Conservation (phyloP, 164 flowering plant species). For the Dillenia turbinata region DNA sequence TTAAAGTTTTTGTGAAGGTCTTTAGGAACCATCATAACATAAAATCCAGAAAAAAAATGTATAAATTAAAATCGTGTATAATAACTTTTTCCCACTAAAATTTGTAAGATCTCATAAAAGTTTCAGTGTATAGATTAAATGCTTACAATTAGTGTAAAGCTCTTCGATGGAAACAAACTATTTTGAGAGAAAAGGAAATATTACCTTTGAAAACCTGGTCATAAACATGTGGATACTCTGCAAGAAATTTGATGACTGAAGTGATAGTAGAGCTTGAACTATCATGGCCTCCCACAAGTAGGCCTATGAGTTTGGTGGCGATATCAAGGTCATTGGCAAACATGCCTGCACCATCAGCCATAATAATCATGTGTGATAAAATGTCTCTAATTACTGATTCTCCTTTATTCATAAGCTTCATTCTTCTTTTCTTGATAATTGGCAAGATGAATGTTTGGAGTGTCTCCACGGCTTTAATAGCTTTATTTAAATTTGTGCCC, state of each 20-base stretch:
- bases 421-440: slow-evolving; percentile 33
- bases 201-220: slow-evolving; percentile 33
- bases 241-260: slow-evolving; percentile 44
- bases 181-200: no score
- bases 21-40: no score
- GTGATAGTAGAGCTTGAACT: slow-evolving; percentile 47
- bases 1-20: no score
- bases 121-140: no score
- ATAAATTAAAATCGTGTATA: no score
- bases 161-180: no score
- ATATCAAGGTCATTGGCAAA: slow-evolving; percentile 42
- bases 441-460: slow-evolving; percentile 26
- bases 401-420: slow-evolving; percentile 21
- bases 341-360: slow-evolving; percentile 30
- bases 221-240: slow-evolving; percentile 41
- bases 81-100: no score
- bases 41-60: no score
- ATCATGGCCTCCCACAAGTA: slow-evolving; percentile 56
- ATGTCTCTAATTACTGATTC: slow-evolving; percentile 35
- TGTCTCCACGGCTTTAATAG: slow-evolving; percentile 27
- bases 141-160: no score
- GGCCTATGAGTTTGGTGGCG: slow-evolving; percentile 46
- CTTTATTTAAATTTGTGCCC: slow-evolving; percentile 40
- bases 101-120: no score
- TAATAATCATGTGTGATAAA: slow-evolving; percentile 36